These are phyloP conservation scores for Mimosa bimucronata DNA, from an alignment of 306 rosid genomes.

Conservation along the genomic window DNA sequence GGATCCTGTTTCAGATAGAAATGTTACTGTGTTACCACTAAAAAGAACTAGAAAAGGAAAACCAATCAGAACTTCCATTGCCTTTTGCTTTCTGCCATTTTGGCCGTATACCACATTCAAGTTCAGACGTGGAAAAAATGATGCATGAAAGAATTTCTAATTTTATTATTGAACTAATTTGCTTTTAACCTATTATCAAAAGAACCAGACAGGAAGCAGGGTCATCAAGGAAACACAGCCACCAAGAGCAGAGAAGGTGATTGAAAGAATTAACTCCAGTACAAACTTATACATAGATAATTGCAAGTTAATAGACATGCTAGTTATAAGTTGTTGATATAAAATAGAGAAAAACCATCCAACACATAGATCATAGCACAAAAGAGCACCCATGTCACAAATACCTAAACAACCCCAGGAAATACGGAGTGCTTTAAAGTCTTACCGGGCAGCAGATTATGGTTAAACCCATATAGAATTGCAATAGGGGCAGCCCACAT, in stretches of 20 bases:
- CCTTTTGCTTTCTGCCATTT: not conserved
- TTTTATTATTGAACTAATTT: constrained; percentile 13
- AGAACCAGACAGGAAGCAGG: not conserved
- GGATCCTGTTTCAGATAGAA: constrained; percentile 55
- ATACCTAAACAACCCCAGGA: not conserved
- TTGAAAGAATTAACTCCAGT: not conserved
- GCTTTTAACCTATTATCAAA: not conserved
- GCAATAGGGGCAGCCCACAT: constrained; percentile 80
- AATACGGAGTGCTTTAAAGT: not conserved
- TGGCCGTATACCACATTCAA: not conserved
- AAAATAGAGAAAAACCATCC: not conserved
- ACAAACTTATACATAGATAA: not conserved
- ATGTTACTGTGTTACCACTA: not conserved
- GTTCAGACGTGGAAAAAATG: not conserved
- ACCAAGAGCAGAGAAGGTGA: not conserved
- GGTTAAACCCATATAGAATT: constrained; percentile 69
- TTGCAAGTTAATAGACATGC: not conserved
- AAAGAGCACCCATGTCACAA: constrained; percentile 6
- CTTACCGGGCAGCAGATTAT: constrained; percentile 82
- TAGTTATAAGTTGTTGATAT: not conserved
- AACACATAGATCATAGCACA: constrained; percentile 11
- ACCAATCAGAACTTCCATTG: not conserved
- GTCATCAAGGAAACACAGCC: not conserved
- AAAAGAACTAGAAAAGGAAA: constrained; percentile 1
- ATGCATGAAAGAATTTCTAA: not conserved